Evolutionary conservation across 495 filamentous ascomycete genomes (phyloP).

Genomic region (Aspergillus panamensis): DNA sequence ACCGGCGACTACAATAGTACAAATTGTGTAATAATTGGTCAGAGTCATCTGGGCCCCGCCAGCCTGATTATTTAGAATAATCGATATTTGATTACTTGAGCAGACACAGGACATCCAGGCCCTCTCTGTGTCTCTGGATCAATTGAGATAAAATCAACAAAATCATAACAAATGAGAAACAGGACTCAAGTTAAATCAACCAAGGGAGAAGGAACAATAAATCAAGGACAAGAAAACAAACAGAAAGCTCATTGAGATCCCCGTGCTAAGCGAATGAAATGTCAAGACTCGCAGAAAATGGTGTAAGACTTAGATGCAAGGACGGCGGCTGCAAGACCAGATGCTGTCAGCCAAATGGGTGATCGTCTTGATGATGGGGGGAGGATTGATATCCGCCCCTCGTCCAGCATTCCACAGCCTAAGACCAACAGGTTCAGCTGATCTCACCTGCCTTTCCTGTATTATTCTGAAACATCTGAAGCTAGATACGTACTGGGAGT

Average conservation of each 20-base stretch:
- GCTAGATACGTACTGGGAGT: background rate
- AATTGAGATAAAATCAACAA: background rate
- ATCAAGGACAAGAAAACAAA: background rate
- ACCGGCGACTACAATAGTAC: background rate
- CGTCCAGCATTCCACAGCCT: background rate
- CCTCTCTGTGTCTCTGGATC: no score
- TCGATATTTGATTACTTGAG: background rate
- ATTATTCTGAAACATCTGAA: constrained; percentile 1
- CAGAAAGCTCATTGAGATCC: background rate
- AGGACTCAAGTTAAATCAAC: background rate
- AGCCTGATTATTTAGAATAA: constrained; percentile 10
- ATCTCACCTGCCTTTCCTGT: background rate
- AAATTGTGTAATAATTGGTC: constrained; percentile 4
- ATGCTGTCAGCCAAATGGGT: background rate
- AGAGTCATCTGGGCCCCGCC: background rate
- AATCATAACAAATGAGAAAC: background rate
- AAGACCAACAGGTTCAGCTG: background rate
- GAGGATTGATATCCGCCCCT: background rate
- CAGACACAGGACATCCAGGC: background rate
- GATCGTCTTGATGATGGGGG: background rate
- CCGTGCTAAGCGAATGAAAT: background rate
- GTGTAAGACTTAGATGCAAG: background rate
- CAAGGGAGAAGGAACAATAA: background rate
- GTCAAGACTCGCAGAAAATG: background rate
- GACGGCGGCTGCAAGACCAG: constrained; percentile 4